Evolutionary conservation across 768 basidiomycete genomes (phyloP).

Genomic region (Suillus clintonianus): DNA sequence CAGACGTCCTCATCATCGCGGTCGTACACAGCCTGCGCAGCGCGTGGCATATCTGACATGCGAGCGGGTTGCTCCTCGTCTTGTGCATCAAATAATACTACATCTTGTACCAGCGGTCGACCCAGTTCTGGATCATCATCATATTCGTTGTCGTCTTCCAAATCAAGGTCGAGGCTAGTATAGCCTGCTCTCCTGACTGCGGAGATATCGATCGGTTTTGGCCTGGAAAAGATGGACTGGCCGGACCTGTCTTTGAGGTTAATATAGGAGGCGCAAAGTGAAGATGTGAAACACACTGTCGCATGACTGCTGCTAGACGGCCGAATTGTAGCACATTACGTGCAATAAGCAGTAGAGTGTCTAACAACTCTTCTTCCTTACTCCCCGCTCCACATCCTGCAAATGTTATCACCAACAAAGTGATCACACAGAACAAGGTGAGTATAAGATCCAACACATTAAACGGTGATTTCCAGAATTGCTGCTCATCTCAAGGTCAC

Average conservation of each 20-base stretch:
- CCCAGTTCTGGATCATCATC: conserved; percentile 49
- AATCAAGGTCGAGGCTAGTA: conserved; percentile 65
- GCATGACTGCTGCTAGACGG: conserved; percentile 88
- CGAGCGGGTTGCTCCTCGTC: conserved; percentile 31
- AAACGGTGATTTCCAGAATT: conserved; percentile 96
- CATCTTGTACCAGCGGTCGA: conserved; percentile 58
- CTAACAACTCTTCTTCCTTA: conserved; percentile 92
- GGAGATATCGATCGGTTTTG: conserved; percentile 84
- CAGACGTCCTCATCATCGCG: conserved; percentile 71
- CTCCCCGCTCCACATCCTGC: conserved; percentile 81
- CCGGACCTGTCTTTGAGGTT: conserved; percentile 58
- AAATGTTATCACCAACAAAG: conserved; percentile 84
- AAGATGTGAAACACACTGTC: conserved; percentile 65
- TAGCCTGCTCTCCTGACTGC: conserved; percentile 66
- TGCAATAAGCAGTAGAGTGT: conserved; percentile 88
- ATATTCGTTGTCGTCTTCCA: conserved; percentile 55
- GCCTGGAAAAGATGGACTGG: conserved; percentile 84
- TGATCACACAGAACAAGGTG: conserved; percentile 87
- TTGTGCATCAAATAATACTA: conserved; percentile 65
- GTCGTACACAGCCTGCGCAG: conserved; percentile 52
- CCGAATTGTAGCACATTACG: conserved; percentile 93
- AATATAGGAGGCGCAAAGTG: conserved; percentile 1
- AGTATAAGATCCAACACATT: conserved; percentile 88
- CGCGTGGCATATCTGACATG: conserved; percentile 61
- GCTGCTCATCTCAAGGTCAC: conserved; percentile 44